Base-by-base conservation (phyloP, 805 yeast genomes). In the Teunomyces atbi region DNA sequence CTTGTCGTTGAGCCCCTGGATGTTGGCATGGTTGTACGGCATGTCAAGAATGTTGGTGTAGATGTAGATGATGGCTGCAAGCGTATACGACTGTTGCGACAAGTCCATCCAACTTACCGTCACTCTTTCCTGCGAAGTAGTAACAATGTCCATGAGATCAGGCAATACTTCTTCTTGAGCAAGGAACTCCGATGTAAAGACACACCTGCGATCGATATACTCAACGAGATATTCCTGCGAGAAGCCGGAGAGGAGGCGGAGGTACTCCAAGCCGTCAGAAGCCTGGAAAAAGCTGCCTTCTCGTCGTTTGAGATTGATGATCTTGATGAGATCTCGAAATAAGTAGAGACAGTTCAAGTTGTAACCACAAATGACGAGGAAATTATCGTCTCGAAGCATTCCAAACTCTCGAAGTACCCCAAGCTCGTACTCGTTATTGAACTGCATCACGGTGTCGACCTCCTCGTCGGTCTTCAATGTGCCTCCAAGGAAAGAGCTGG, bases 401-500 rank as follows among this genome's bases (percentile, higher is more conserved):
- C 77, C 74, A 49, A 78, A 52, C 38, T 66, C 69, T 41, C 61
- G 63, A 51, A 79, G 56, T 13, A 62, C 63, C 15, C 57, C 46
- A 42, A 55, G 41, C 67, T 79, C 74, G 34, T 60, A 52, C 3
- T 54, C 56, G 41, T 51, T 56, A 13, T 61, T 62, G 20, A 57
- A 53, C 26, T 55, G 56, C 29, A 69, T 54, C 26, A 72, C 58
- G 15, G 56, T 46, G 43, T 71, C 73, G 4, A 81, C 54, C 42
- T 81, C 84, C 8, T 66, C 71, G 38, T 72, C 74, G 39, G 69
- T 61, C 28, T 73, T 71, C 16, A 80, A 55, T 0, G 85, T 78
- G 2, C 87, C 86, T 11, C 86, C 86, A 29, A 61, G 57, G 2
- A 74, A 73, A 21, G 81, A 76, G 18, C 79, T 73, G 27, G 78